Conservation (phyloP, 2,329 filamentous ascomycete genomes). For the Penicillium sp. region DNA sequence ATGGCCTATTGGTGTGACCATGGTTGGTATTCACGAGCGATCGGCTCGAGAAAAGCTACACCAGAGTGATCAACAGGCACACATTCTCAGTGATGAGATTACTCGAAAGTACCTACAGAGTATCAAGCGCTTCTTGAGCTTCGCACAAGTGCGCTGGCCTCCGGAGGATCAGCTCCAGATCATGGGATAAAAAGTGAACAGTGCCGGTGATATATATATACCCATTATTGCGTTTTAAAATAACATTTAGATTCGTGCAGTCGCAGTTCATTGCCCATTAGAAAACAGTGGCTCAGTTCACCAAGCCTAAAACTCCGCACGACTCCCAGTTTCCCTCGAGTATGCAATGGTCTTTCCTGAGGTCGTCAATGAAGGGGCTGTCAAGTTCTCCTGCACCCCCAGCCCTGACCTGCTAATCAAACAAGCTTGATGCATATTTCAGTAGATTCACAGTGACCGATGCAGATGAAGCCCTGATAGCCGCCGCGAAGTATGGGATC, state of each 20-base stretch:
- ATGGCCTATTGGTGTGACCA: slow-evolving; percentile 98
- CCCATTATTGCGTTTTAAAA: not conserved
- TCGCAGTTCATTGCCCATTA: not conserved
- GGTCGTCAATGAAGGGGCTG: not conserved
- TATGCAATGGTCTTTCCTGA: not conserved
- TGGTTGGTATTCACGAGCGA: slow-evolving; percentile 99
- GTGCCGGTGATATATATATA: not conserved
- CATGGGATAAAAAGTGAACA: slow-evolving; percentile 68
- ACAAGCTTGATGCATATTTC: slow-evolving; percentile 20
- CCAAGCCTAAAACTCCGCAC: no score
- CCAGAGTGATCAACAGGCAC: slow-evolving; percentile 72
- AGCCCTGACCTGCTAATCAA: not conserved
- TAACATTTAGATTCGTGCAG: not conserved
- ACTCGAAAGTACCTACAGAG: slow-evolving; percentile 96
- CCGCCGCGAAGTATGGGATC: slow-evolving; percentile 28
- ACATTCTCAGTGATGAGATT: slow-evolving; percentile 95
- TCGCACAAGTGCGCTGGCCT: slow-evolving; percentile 95
- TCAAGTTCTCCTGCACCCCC: not conserved
- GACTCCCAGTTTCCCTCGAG: not conserved
- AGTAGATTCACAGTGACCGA: slow-evolving; percentile 19
- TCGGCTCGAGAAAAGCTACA: slow-evolving; percentile 94
- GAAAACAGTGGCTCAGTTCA: not conserved
- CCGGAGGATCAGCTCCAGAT: slow-evolving; percentile 88
- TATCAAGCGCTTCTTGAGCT: slow-evolving; percentile 94
- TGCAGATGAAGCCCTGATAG: slow-evolving; percentile 21